Percentiles rank a stretch among this genome's conserved stretches.
Conservation (phyloP, 352 stramenopile genomes). For the Lagenidium giganteum region DNA sequence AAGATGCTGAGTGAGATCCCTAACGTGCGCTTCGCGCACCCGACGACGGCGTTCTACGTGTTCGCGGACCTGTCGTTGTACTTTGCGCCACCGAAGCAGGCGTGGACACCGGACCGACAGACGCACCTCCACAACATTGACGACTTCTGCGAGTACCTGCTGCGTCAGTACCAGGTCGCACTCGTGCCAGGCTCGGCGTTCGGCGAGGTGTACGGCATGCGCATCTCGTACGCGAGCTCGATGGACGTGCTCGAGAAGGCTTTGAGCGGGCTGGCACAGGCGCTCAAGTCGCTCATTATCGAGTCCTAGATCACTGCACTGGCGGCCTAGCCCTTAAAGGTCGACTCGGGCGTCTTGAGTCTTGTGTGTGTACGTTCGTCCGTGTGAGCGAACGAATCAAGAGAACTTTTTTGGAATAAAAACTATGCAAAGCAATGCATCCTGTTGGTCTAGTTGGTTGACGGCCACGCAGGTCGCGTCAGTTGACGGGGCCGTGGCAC, state of each 20-base stretch:
- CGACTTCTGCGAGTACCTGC: slow-evolving; percentile 89
- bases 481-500: slow-evolving; percentile 35
- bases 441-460: slow-evolving; percentile 3
- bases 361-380: no score
- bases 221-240: slow-evolving; percentile 94
- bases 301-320: no score
- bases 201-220: slow-evolving; percentile 87
- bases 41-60: slow-evolving; percentile 95
- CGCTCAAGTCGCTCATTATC: slow-evolving; percentile 46
- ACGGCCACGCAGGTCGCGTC: no score
- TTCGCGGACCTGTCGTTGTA: slow-evolving; percentile 81
- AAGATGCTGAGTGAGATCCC: slow-evolving; percentile 80
- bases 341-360: no score
- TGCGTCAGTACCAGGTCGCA: slow-evolving; percentile 88
- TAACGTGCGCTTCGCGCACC: slow-evolving; percentile 77
- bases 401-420: background rate
- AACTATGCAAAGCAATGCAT: background rate
- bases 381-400: no score
- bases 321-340: no score
- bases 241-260: slow-evolving; percentile 76
- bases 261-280: slow-evolving; percentile 54
- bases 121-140: slow-evolving; percentile 35
- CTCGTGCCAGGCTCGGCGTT: slow-evolving; percentile 96
- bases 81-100: slow-evolving; percentile 8
- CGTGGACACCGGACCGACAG: slow-evolving; percentile 19